Evolutionary conservation across 2,329 filamentous ascomycete genomes (phyloP), one percentile per base, ranked within the genome.

Genomic region (Trichoderma atroviride): DNA sequence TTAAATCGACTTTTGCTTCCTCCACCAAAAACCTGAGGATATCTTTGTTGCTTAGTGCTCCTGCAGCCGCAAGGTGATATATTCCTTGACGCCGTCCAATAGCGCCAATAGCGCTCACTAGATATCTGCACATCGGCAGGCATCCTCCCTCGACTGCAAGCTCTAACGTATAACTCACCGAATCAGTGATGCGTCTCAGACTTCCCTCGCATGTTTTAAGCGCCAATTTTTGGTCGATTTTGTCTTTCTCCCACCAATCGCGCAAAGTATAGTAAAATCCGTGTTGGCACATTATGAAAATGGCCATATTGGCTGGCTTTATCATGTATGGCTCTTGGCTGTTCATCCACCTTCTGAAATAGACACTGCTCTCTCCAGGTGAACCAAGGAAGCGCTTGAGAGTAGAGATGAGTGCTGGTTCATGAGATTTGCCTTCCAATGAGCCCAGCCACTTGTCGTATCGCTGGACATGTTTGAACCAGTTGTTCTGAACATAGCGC

Each of bases 211-310:
- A n/a, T n/a, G n/a, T n/a, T n/a, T n/a, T n/a, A n/a, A n/a, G n/a
- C n/a, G n/a, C 56, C n/a, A 50, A 11, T 3, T 52, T 11, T 6
- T 24, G 10, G 29, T 10, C 11, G 19, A 68, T 61, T 19, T 35
- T 6, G 35, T 22, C 47, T 5, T 16, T 43, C 0, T 69, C 13
- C 68, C 68, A 69, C 68, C 68, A 69, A 27, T 60, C 53, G 31
- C 3, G 40, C 10, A 69, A 35, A 43, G 33, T 40, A 4, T 69
- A 5, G 35, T 69, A 69, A 59, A 69, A n/a, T n/a, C 68, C 53
- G n/a, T 35, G 37, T 1, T 9, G 16, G 14, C 67, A 69, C 22
- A 69, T 53, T 7, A 9, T 1, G 10, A 53, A 24, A 11, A 63
- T 16, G 0, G 52, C 14, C n/a, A 52, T 58, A 40, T 33, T 31